Percentiles rank a stretch among this genome's conserved stretches.
Evolutionary conservation across 2,329 filamentous ascomycete genomes (phyloP).

Genomic region (Teratosphaeria viscida): DNA sequence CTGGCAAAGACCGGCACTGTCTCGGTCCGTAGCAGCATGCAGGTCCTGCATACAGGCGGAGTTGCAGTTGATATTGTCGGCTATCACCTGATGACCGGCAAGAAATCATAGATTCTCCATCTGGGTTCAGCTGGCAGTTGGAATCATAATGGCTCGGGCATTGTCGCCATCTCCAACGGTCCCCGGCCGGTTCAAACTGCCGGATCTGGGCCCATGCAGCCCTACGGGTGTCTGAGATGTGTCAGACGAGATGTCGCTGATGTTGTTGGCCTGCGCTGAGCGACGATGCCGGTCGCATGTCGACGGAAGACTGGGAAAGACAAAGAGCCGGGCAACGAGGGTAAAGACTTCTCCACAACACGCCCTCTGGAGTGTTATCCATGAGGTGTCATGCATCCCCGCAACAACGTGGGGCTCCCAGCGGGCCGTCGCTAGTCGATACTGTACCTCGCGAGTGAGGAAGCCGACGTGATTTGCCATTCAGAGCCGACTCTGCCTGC

Average conservation of each 20-base stretch:
- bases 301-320: background rate
- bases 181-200: background rate
- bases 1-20: conserved; percentile 14
- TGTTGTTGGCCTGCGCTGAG: background rate
- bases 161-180: background rate
- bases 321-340: background rate
- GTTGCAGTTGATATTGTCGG: conserved; percentile 9
- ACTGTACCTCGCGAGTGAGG: background rate
- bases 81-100: conserved; percentile 6
- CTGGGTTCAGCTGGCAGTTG: conserved; percentile 4
- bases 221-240: background rate
- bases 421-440: background rate
- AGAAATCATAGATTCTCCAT: conserved; percentile 3
- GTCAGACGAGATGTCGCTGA: background rate
- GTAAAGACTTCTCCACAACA: background rate
- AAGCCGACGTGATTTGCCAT: conserved; percentile 1
- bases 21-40: conserved; percentile 11
- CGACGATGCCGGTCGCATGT: background rate
- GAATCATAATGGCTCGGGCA: background rate
- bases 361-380: too few species aligned
- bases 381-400: background rate
- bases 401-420: background rate
- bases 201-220: background rate
- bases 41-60: conserved; percentile 14
- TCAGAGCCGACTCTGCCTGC: background rate